Evolutionary conservation across 805 yeast species (phyloP), one percentile per base, ranked within the genome.

Genomic region (Myxozyma monticola): DNA sequence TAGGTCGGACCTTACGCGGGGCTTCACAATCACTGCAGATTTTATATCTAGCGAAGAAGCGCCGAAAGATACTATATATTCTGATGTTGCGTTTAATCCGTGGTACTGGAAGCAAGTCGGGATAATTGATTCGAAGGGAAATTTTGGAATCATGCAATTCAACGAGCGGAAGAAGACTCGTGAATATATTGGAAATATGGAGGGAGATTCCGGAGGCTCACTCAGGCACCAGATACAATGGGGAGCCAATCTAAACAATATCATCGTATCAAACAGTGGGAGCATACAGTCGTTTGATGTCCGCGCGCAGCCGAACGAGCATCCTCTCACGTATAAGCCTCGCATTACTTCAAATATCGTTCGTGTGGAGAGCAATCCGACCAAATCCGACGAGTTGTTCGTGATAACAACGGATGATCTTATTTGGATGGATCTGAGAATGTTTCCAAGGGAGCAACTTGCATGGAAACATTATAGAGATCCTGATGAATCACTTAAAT

Each of bases 391-490:
- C 2, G 70, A 73, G 51, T 68, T 76, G 2, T 74, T 84, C 35
- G 60, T 85, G 4, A 67, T 88, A 24, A 86, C 95, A 0, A 76
- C 88, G 0, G 78, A 76, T 49, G 90, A 85, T 59, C 44, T 89
- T 6, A 75, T 80, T 0, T 69, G 89, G 74, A 59, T 83, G 17
- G 63, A 63, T 15, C 46, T 57, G 14, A 66, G 68, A 1, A 61
- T 56, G 7, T 65, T 67, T 2, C 62, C 79, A n/a, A 67, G 67
- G 26, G 72, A 85, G 49, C 51, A 78, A 1, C 60, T 88, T 1
- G 77, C 90, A 0, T 85, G 95, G 90, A 84, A 82, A 53, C 96
- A 88, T 65, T 77, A 69, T 52, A 65, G 85, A 20, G 74, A 76
- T 37, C 72, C 76, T 6, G 56, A 64, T 0, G 95, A 87, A 58